Evolutionary conservation across 768 basidiomycete genomes (phyloP).

Genomic region (Erythrobasidium yunnanense): DNA sequence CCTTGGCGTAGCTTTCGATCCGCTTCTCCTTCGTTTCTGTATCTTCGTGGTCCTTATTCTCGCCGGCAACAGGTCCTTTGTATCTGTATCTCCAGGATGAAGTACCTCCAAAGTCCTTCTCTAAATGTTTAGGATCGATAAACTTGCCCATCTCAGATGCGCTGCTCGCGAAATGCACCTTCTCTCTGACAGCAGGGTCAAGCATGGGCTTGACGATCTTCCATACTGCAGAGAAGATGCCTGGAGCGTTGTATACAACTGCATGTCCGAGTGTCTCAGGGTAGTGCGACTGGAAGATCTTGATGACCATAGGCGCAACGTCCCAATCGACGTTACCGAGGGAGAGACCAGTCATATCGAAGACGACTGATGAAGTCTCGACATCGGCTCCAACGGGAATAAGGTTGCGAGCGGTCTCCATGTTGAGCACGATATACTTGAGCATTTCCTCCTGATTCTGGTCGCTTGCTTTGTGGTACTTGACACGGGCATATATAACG

Average conservation of each 20-base stretch:
- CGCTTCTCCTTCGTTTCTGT: not conserved
- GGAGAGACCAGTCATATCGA: conserved; percentile 35
- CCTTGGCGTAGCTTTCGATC: not conserved
- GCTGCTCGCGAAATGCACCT: conserved; percentile 27
- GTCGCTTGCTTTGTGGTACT: conserved; percentile 14
- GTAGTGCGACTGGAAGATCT: conserved; percentile 28
- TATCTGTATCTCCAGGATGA: conserved; percentile 32
- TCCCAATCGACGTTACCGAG: conserved; percentile 26
- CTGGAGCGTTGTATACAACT: conserved; percentile 33
- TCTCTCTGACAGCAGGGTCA: conserved; percentile 34
- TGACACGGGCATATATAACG: conserved; percentile 15
- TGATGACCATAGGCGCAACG: not conserved
- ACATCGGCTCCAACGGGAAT: not conserved
- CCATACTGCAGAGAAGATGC: conserved; percentile 35
- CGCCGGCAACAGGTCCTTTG: conserved; percentile 26
- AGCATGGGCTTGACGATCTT: conserved; percentile 35
- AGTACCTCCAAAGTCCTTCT: conserved; percentile 32
- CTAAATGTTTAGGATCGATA: conserved; percentile 29
- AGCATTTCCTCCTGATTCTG: conserved; percentile 26
- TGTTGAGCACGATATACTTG: conserved; percentile 26
- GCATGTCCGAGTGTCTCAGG: conserved; percentile 33
- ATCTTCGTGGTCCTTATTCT: conserved; percentile 28
- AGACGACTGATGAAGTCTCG: conserved; percentile 9
- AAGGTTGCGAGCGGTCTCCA: conserved; percentile 7
- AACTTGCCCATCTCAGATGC: not conserved